Percentiles rank a stretch among this genome's conserved stretches.
Evolutionary conservation across 2,329 filamentous ascomycete genomes (phyloP).

Genomic region (Colletotrichum sidae): DNA sequence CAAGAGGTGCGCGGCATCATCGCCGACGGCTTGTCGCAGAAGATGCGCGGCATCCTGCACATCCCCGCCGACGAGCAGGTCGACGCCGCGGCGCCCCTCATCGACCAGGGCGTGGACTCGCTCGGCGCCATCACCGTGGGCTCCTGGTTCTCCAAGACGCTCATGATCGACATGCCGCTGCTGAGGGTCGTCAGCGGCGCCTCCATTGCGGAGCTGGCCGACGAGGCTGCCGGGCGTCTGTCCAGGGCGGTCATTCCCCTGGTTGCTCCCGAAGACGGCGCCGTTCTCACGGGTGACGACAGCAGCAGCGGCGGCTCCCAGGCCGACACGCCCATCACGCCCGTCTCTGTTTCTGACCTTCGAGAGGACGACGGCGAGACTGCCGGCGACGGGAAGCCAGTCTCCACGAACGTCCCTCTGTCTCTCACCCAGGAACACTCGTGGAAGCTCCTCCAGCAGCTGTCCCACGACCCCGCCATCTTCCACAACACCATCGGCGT

Average conservation of each 20-base stretch:
- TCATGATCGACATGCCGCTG: constrained; percentile 56
- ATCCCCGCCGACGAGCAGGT: constrained; percentile 10
- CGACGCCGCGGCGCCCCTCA: constrained; percentile 1
- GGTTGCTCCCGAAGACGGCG: neutral
- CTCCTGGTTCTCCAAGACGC: constrained; percentile 58
- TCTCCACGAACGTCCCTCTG: neutral
- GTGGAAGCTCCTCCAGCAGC: constrained; percentile 43
- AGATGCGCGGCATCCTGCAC: constrained; percentile 6
- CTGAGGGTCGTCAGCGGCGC: constrained; percentile 56
- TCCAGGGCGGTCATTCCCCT: neutral
- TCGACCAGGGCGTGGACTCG: constrained; percentile 15
- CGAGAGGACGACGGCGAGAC: neutral
- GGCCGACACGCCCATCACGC: neutral
- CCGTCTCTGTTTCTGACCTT: too few species aligned
- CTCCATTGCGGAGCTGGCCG: constrained; percentile 32
- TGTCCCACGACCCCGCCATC: constrained; percentile 54
- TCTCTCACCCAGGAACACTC: constrained; percentile 14
- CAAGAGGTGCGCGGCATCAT: neutral
- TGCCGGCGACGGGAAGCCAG: neutral
- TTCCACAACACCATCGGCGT: constrained; percentile 50
- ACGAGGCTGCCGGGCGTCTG: neutral
- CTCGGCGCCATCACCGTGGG: constrained; percentile 2
- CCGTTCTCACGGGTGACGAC: neutral
- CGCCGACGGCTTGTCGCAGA: constrained; percentile 2
- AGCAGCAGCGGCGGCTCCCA: neutral